phyloP scores from a whole-genome alignment of 768 basidiomycete genomes.

The Mycena capillaripes region DNA sequence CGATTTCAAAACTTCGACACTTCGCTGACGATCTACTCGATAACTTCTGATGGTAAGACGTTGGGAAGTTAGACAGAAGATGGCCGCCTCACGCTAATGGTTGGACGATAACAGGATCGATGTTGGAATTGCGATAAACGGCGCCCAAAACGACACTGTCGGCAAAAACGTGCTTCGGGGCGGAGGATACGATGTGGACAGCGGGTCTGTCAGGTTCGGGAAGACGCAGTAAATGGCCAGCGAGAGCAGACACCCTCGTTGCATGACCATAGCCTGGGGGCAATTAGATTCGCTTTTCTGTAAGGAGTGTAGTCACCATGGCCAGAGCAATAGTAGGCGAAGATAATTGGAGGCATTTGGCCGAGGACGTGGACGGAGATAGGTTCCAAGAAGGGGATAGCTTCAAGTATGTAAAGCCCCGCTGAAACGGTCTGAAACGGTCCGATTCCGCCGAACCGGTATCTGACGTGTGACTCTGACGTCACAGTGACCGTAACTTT shows the following conservation, averaged over 20 bases:
- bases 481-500: background rate
- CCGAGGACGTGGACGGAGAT: no score
- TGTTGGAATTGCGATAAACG: conserved; percentile 75
- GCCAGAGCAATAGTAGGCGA: conserved; percentile 84
- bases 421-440: no score
- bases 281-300: background rate
- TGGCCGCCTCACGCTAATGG: conserved; percentile 75
- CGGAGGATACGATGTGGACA: conserved; percentile 80
- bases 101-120: conserved; percentile 87
- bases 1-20: conserved; percentile 69
- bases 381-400: no score
- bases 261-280: conserved; percentile 84
- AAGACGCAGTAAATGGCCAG: conserved; percentile 68
- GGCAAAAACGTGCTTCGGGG: conserved; percentile 78
- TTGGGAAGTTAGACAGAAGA: background rate
- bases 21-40: conserved; percentile 79
- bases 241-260: conserved; percentile 84
- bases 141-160: conserved; percentile 76
- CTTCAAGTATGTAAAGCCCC: no score
- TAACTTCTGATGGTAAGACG: conserved; percentile 58
- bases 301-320: conserved; percentile 61
- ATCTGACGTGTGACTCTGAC: background rate
- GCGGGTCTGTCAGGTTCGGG: conserved; percentile 53
- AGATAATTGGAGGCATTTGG: conserved; percentile 43
- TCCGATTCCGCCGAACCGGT: background rate